Evolutionary conservation across 176 grass and related monocot genomes (phyloP).

Genomic region (Oryza australiensis): DNA sequence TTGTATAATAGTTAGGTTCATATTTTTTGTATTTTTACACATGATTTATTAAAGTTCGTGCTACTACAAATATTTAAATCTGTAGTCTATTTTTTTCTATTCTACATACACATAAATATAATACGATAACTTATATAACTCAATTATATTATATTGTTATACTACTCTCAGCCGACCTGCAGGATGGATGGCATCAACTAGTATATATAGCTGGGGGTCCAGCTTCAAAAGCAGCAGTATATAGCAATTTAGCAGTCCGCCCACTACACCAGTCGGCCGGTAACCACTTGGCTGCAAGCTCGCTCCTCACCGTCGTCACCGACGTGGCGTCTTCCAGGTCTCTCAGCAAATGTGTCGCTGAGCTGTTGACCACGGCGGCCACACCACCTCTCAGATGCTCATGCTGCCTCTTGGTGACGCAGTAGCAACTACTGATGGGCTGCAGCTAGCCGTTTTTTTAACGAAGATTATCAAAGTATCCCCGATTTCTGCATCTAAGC

Average conservation of each 20-base stretch:
- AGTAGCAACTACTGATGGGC: not conserved
- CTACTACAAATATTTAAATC: too few species aligned
- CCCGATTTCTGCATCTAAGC: not conserved
- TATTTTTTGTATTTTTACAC: too few species aligned
- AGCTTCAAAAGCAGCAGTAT: not conserved
- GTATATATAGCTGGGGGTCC: not conserved
- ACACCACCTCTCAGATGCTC: not conserved
- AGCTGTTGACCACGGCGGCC: not conserved
- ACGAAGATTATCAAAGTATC: not conserved
- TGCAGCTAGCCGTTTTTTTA: too few species aligned
- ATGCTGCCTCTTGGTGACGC: constrained; percentile 22
- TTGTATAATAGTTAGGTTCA: too few species aligned
- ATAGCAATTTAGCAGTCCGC: not conserved
- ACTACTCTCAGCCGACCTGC: not conserved
- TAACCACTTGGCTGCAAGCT: not conserved
- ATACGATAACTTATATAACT: too few species aligned
- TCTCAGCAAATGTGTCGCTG: not conserved
- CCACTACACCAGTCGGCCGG: not conserved
- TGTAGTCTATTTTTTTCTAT: too few species aligned
- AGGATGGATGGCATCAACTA: not conserved
- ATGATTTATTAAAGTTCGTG: too few species aligned
- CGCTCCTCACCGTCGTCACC: not conserved
- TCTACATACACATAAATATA: too few species aligned
- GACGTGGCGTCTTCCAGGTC: constrained; percentile 7
- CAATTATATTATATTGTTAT: too few species aligned